These are phyloP conservation scores for Fragilariopsis cylindrus DNA, from an alignment of 108 stramenopile genomes.

Conservation along the genomic window DNA sequence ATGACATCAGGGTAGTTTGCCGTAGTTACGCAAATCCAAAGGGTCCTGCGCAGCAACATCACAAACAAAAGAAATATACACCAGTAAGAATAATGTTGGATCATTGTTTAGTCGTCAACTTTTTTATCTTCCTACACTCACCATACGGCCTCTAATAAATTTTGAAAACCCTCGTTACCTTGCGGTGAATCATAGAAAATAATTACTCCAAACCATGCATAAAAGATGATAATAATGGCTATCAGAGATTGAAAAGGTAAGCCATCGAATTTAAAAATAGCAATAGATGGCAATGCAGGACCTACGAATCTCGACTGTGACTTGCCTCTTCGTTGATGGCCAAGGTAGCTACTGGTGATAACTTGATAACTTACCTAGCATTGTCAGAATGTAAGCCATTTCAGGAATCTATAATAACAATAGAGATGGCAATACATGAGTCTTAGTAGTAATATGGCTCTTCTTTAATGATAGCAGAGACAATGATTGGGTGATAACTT, in stretches of 20 bases:
- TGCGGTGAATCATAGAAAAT: conserved; percentile 59
- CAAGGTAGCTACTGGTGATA: no score
- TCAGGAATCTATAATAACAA: conserved; percentile 14
- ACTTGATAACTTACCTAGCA: no score
- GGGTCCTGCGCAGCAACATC: conserved; percentile 29
- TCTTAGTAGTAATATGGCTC: neutral
- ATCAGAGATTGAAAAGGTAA: conserved; percentile 13
- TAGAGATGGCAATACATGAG: conserved; percentile 17
- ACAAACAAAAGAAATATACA: neutral
- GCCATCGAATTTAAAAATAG: neutral
- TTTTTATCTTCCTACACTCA: neutral
- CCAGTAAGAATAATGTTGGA: neutral
- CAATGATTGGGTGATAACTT: neutral
- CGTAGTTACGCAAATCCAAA: conserved; percentile 80
- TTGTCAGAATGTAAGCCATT: conserved; percentile 18
- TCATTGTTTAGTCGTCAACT: neutral
- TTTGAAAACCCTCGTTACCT: conserved; percentile 60
- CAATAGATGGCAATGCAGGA: no score
- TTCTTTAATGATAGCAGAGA: neutral
- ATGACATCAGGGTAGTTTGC: conserved; percentile 86
- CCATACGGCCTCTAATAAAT: conserved; percentile 62
- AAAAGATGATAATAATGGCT: conserved; percentile 37
- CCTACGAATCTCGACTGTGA: no score
- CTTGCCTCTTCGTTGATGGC: no score
- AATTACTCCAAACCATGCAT: conserved; percentile 71